Base-by-base conservation (phyloP, 345 rosid genomes). In the Durio zibethinus region DNA sequence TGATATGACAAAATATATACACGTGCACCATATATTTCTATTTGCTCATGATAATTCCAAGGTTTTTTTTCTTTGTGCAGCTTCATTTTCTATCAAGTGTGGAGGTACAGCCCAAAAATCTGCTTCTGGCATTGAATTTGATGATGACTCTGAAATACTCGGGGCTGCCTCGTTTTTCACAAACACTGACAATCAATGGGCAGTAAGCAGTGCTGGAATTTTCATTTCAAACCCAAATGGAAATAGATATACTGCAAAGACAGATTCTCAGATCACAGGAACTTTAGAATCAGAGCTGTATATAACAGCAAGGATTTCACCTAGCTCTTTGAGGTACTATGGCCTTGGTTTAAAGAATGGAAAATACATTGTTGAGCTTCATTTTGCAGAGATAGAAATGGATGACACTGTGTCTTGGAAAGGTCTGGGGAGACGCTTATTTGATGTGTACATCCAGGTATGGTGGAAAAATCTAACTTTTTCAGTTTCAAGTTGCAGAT, bases 101-200 rank as follows among this genome's bases (percentile, higher is more conserved):
- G 93, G 93, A 90, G 93, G 90, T 64, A 79, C 82, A 20, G 73
- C 78, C 33, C 82, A 80, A 75, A 77, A 74, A 36, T 84, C 93
- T 42, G 82, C 89, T 43, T 81, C 89, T 0, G 85, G 86, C 14
- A 66, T 82, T 25, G 73, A 76, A 70, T 87, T 78, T 15, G 81
- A 86, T n/a, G 84, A 82, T 2, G 93, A 89, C 72, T 81, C 85
- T 3, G 85, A 85, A 65, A 20, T 10, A 18, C 77, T 89, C 7
- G 76, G 78, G 78, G 78, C 89, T 11, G 88, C 90, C 9, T 1
- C 72, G n/a, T n/a, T n/a, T n/a, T n/a, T n/a, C n/a, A n/a, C n/a
- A n/a, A n/a, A n/a, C n/a, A n/a, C n/a, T n/a, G n/a, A n/a, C n/a
- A n/a, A n/a, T n/a, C n/a, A n/a, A n/a, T n/a, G n/a, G n/a, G n/a